These are phyloP conservation scores for Maudiozyma turicensis DNA, from an alignment of 805 yeast genomes.

Conservation along the genomic window DNA sequence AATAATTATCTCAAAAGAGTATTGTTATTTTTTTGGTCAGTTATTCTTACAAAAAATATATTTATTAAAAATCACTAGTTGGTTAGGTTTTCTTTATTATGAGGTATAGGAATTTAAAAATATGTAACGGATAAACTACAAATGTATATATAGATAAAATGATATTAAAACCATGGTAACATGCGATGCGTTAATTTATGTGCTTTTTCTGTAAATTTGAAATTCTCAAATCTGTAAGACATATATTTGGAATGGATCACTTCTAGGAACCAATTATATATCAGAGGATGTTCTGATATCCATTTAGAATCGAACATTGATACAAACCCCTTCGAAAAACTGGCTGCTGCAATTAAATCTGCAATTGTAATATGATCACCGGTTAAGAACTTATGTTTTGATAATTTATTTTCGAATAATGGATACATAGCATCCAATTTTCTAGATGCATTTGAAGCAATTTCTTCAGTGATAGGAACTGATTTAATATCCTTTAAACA, in stretches of 20 bases:
- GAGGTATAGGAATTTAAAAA: too few species aligned
- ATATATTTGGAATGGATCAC: constrained; percentile 6
- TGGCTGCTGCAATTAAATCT: constrained; percentile 16
- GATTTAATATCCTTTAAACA: constrained; percentile 50
- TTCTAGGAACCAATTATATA: constrained; percentile 23
- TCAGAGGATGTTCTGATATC: constrained; percentile 51
- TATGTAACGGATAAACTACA: too few species aligned
- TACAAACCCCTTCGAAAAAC: constrained; percentile 29
- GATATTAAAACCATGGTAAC: not conserved
- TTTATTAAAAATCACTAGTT: too few species aligned
- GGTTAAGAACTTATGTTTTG: constrained; percentile 53
- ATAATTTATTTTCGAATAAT: constrained; percentile 46
- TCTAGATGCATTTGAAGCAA: constrained; percentile 36
- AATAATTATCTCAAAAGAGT: too few species aligned
- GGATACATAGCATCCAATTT: constrained; percentile 32
- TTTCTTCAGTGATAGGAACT: constrained; percentile 64
- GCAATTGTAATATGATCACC: constrained; percentile 48
- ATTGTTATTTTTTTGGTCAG: too few species aligned
- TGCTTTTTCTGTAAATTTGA: not conserved
- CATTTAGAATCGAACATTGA: constrained; percentile 51
- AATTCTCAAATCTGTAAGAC: constrained; percentile 1
- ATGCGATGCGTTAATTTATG: not conserved
- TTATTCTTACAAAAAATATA: too few species aligned
- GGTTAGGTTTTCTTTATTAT: too few species aligned
- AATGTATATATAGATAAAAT: too few species aligned